Percentiles rank a stretch among this genome's conserved stretches.
phyloP scores from a whole-genome alignment of 352 stramenopile genomes.

The Phytophthora sojae region DNA sequence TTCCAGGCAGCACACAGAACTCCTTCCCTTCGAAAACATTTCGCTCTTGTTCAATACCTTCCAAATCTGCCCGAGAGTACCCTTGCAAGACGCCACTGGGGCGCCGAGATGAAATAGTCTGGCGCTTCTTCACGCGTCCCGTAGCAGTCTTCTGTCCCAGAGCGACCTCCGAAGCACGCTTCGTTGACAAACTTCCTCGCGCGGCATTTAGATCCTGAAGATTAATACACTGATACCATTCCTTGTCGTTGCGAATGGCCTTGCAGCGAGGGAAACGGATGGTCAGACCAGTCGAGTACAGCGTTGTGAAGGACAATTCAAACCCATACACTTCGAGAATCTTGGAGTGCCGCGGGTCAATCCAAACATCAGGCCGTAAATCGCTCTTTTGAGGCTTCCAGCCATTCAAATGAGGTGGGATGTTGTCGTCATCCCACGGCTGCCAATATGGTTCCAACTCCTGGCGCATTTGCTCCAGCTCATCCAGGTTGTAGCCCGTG shows the following conservation, averaged over 20 bases:
- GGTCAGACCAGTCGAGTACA: constrained; percentile 85
- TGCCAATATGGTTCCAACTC: constrained; percentile 86
- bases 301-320: constrained; percentile 81
- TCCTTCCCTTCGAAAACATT: constrained; percentile 75
- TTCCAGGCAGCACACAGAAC: constrained; percentile 85
- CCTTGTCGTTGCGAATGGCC: constrained; percentile 83
- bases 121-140: constrained; percentile 56
- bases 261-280: constrained; percentile 86
- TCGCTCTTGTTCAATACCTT: constrained; percentile 57
- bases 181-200: constrained; percentile 69
- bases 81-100: constrained; percentile 56
- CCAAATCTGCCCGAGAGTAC: constrained; percentile 71
- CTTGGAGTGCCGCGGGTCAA: constrained; percentile 83
- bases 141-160: constrained; percentile 67
- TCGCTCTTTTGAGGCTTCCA: constrained; percentile 84
- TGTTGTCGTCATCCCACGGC: constrained; percentile 71
- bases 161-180: constrained; percentile 74
- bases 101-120: constrained; percentile 19
- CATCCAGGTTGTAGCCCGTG: constrained; percentile 85
- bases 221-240: constrained; percentile 84
- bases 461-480: constrained; percentile 74
- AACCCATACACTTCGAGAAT: constrained; percentile 89
- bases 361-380: constrained; percentile 82
- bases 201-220: constrained; percentile 79
- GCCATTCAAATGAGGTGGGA: constrained; percentile 76